Base-by-base conservation (phyloP, 257 asterid species). In the Coffea eugenioides region DNA sequence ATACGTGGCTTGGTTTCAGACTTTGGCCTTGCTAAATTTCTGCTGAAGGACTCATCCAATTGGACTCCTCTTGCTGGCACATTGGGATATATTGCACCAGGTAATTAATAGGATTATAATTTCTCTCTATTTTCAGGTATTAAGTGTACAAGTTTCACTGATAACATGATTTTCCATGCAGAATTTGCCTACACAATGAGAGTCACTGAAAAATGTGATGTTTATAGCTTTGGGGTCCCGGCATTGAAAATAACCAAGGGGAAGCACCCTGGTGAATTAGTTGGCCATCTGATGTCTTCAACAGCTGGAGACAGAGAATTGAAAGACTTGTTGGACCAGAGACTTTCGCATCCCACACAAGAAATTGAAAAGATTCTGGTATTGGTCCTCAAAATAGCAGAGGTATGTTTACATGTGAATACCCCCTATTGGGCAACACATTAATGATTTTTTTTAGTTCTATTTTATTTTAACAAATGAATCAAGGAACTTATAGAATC, bases 1-100 rank as follows among this genome's bases (percentile, higher is more conserved):
- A 69, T 77, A 61, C 16, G 83, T 81, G 27, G 86, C 90, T 69
- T 83, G 72, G 25, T 62, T 87, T 48, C 52, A 8, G 52, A 48
- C 10, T 48, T 48, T 48, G 52, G 52, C 52, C 7, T 12, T 48
- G 52, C 52, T 48, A 48, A 48, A 12, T 12, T 48, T 8, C 52
- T 48, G 52, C 7, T 6, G 52, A 48, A 73, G 1, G 83, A 85
- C 54, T 81, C 88, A 4, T 83, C 88, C 6, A 77, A 87, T 57
- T 76, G 85, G 86, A 87, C 84, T 5, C 68, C 80, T 0, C 75
- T 87, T 21, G 88, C 83, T 7, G 90, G 90, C 16, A 87, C 90
- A 1, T 83, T 75, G 70, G 90, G 90, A 69, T 85, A 87, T 79
- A 70, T 81, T n/a, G 90, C 90, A 77, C 88, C 88, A 64, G 88